Percentiles rank a stretch among this genome's conserved stretches.
Evolutionary conservation across 352 stramenopile species (phyloP).

Genomic region (Phytopythium vexans): DNA sequence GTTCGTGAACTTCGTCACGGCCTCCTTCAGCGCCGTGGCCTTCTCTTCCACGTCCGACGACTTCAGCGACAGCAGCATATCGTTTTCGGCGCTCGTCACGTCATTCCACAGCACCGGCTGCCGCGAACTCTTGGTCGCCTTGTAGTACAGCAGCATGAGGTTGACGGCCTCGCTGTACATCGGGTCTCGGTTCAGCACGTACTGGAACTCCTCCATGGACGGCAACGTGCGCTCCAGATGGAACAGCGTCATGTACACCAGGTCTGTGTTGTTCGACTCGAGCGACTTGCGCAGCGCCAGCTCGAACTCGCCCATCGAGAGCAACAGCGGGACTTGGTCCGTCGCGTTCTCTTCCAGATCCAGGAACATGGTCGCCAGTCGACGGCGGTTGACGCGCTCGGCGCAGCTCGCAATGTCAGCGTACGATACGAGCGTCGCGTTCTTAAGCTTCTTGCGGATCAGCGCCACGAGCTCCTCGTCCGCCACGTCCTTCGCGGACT

Average conservation of each 20-base stretch:
- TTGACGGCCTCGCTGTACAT: constrained; percentile 74
- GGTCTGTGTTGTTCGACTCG: constrained; percentile 85
- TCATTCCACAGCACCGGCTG: constrained; percentile 64
- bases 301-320: constrained; percentile 91
- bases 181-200: constrained; percentile 64
- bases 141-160: constrained; percentile 79
- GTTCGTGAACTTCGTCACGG: constrained; percentile 55
- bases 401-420: constrained; percentile 82
- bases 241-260: constrained; percentile 89
- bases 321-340: constrained; percentile 85
- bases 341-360: constrained; percentile 85
- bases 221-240: constrained; percentile 79
- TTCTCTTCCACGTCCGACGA: constrained; percentile 64
- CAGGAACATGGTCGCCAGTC: constrained; percentile 88
- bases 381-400: constrained; percentile 72
- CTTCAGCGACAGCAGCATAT: constrained; percentile 71
- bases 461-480: constrained; percentile 84
- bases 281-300: constrained; percentile 87
- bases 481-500: constrained; percentile 50
- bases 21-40: constrained; percentile 59
- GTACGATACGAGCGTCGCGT: constrained; percentile 76
- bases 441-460: constrained; percentile 82
- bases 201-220: constrained; percentile 79
- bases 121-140: constrained; percentile 60
- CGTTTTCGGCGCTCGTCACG: constrained; percentile 63